Evolutionary conservation across 2,329 filamentous ascomycete species (phyloP), one percentile per base, ranked within the genome.

Genomic region (Phyllosticta citribraziliensis): DNA sequence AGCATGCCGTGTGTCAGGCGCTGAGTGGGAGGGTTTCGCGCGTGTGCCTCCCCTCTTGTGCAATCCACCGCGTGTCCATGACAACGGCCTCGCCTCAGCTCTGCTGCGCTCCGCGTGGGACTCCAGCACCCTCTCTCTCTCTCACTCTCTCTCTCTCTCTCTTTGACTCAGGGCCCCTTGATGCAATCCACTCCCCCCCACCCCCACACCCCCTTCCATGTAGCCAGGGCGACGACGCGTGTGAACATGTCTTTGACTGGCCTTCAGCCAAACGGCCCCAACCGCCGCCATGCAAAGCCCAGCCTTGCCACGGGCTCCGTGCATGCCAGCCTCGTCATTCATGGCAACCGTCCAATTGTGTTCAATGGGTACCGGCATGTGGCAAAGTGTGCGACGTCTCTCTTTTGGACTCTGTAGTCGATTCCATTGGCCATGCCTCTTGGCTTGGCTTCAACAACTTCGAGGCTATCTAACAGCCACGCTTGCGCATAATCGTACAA

Each of bases 21-120:
- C 53, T 61, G 58, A 56, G 27, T 61, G 58, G 58, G 27, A 47
- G 24, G 40, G 58, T 61, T 56, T 61, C 58, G 58, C 54, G 33
- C 24, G 58, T 24, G 24, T 20, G 50, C 33, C 54, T 40, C 33
- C 54, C 27, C n/a, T 52, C 51, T 52, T 52, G 51, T 52, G 22
- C 51, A 52, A 52, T 24, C 51, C 19, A 20, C n/a, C 51, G 19
- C 19, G 51, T 52, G 51, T 24, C 51, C 19, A 20, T 52, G 56
- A 25, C 27, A 33, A 52, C 52, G 52, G 33, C 8, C 11, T 30
- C 27, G 33, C 8, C 11, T 30, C 27, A 30, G 27, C 9, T 33
- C 52, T 58, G 33, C 35, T 58, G 52, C 27, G 27, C 19, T 58
- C 53, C 27, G 27, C 19, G 40, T 24, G 30, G 57, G 20, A 12